Conservation (phyloP, 148 eudicot species). For the Chenopodium suecicum region DNA sequence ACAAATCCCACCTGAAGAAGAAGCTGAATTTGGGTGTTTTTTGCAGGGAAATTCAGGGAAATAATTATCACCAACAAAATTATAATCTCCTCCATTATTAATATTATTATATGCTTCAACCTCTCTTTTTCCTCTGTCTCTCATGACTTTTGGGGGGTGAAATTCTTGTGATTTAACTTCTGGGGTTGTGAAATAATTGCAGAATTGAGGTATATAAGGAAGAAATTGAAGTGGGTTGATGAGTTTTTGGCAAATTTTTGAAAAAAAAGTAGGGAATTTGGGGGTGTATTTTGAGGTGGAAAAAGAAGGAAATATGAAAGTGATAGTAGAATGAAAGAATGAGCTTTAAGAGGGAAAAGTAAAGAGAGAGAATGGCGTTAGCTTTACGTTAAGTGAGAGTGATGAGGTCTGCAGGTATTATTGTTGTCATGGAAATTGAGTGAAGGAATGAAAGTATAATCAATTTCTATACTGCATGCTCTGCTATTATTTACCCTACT, state of each 20-base stretch:
- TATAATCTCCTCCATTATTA: conserved; percentile 12
- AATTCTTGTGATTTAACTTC: not conserved
- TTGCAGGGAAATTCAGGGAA: conserved; percentile 51
- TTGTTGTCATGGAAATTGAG: conserved; percentile 19
- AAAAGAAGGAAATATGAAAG: conserved; percentile 4
- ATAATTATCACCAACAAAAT: conserved; percentile 7
- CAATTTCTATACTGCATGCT: conserved; percentile 24
- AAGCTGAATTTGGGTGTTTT: conserved; percentile 60
- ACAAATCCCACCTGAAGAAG: conserved; percentile 62
- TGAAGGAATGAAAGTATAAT: conserved; percentile 22
- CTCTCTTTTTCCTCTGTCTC: conserved; percentile 64
- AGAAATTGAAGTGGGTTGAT: conserved; percentile 25
- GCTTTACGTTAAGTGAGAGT: conserved; percentile 9
- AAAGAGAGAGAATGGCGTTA: conserved; percentile 2
- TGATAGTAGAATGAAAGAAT: not conserved
- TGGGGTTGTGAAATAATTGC: not conserved
- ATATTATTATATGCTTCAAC: conserved; percentile 38
- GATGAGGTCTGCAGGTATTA: conserved; percentile 1
- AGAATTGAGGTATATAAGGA: not conserved
- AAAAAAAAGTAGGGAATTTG: conserved; percentile 1
- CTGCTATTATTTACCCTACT: conserved; percentile 19
- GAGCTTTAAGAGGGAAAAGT: conserved; percentile 5
- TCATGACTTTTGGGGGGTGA: conserved; percentile 42
- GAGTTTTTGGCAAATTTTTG: not conserved
- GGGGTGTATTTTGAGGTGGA: conserved; percentile 14